These are phyloP conservation scores for Entomortierella parvispora DNA, from an alignment of 192 early-diverging fungal species.

Conservation along the genomic window DNA sequence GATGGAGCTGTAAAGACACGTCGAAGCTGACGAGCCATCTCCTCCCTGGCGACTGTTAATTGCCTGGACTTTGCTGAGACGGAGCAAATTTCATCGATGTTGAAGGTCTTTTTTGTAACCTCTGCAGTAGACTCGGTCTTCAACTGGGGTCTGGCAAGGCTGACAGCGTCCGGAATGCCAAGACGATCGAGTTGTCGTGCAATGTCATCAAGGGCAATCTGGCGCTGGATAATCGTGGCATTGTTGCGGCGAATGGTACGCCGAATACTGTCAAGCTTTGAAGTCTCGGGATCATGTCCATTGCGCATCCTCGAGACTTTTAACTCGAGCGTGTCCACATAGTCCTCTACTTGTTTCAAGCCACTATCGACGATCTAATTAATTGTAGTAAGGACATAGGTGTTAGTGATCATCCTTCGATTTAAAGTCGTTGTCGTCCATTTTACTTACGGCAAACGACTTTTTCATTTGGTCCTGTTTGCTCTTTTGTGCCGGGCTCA, in stretches of 20 bases:
- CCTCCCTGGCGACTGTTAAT: constrained; percentile 12
- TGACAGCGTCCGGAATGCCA: constrained; percentile 10
- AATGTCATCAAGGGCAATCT: constrained; percentile 56
- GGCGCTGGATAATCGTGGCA: constrained; percentile 51
- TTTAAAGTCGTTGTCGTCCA: not conserved
- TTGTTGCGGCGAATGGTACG: constrained; percentile 56
- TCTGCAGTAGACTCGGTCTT: not conserved
- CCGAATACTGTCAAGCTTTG: constrained; percentile 56
- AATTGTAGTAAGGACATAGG: not conserved
- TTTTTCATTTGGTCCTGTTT: constrained; percentile 33
- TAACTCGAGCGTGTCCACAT: constrained; percentile 17
- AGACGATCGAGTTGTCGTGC: constrained; percentile 29
- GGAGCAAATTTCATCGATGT: not conserved
- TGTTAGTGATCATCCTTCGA: not conserved
- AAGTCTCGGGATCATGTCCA: constrained; percentile 28
- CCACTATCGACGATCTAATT: constrained; percentile 34
- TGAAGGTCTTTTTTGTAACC: not conserved
- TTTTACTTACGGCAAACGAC: constrained; percentile 12
- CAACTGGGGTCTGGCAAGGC: not conserved
- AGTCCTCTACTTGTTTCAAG: constrained; percentile 24
- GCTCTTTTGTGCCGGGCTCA: constrained; percentile 30
- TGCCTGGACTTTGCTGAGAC: not conserved
- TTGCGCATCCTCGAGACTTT: constrained; percentile 27
- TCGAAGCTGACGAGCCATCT: constrained; percentile 20
- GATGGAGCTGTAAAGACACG: constrained; percentile 18